phyloP scores from a whole-genome alignment of 2,329 filamentous ascomycete genomes.

The Apiospora malaysiana region DNA sequence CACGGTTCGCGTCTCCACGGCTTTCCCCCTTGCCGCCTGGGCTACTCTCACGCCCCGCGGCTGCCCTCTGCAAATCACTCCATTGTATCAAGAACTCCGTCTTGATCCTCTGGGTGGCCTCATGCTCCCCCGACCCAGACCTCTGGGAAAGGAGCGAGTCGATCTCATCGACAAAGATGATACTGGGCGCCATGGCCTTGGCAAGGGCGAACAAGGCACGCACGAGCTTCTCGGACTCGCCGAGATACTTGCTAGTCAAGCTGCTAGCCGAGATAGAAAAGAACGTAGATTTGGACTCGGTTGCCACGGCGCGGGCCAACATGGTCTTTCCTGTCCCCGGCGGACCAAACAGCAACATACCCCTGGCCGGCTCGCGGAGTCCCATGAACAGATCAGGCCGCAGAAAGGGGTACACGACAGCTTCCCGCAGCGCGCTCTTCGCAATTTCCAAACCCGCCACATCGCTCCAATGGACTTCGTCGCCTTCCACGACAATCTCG shows the following conservation, averaged over 20 bases:
- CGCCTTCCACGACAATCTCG: slow-evolving; percentile 92
- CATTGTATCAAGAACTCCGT: slow-evolving; percentile 98
- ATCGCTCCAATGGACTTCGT: slow-evolving; percentile 94
- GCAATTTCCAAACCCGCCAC: slow-evolving; percentile 89
- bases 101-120: slow-evolving; percentile 92
- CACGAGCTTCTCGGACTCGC: slow-evolving; percentile 96
- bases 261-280: slow-evolving; percentile 97
- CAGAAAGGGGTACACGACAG: slow-evolving; percentile 95
- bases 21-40: slow-evolving; percentile 66
- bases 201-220: slow-evolving; percentile 90
- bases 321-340: slow-evolving; percentile 99
- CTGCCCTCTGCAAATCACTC: slow-evolving; percentile 91
- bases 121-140: slow-evolving; percentile 84
- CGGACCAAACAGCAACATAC: slow-evolving; percentile 95
- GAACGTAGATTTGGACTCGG: slow-evolving; percentile 92
- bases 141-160: slow-evolving; percentile 89
- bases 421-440: slow-evolving; percentile 91
- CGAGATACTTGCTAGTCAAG: slow-evolving; percentile 93
- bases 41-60: slow-evolving; percentile 78
- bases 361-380: slow-evolving; percentile 87
- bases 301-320: slow-evolving; percentile 92
- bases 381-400: slow-evolving; percentile 96
- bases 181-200: slow-evolving; percentile 86
- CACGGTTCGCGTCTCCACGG: slow-evolving; percentile 79
- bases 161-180: slow-evolving; percentile 99